Evolutionary conservation across 768 basidiomycete genomes (phyloP).

Genomic region (Rhizopogon salebrosus): DNA sequence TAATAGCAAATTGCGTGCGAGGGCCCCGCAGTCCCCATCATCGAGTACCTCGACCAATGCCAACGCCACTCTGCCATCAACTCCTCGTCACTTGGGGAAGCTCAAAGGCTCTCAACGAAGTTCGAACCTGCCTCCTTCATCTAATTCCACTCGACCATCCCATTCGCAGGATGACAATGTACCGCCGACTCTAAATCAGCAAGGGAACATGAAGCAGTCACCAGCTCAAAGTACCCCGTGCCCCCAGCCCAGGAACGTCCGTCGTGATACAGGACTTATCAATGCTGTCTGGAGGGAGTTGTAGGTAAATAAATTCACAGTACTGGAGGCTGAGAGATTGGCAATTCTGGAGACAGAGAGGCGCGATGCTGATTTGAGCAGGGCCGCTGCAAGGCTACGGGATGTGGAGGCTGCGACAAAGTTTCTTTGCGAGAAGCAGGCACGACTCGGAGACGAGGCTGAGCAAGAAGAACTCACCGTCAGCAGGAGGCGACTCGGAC

Average conservation of each 20-base stretch:
- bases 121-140: not conserved
- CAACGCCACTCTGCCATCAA: not conserved
- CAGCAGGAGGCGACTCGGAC: constrained; percentile 15
- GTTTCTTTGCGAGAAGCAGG: constrained; percentile 13
- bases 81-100: not conserved
- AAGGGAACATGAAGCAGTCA: not conserved
- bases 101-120: not conserved
- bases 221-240: not conserved
- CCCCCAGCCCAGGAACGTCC: not conserved
- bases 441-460: constrained; percentile 20
- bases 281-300: constrained; percentile 50
- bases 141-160: not conserved
- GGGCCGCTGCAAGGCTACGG: constrained; percentile 11
- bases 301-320: constrained; percentile 31
- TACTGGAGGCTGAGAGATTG: constrained; percentile 12
- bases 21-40: constrained; percentile 1
- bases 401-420: constrained; percentile 7
- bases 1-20: not conserved
- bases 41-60: constrained; percentile 1
- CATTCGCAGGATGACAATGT: not conserved
- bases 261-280: constrained; percentile 47
- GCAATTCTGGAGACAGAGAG: constrained; percentile 14
- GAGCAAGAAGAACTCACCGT: constrained; percentile 13
- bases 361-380: constrained; percentile 13
- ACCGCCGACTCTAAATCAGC: not conserved